phyloP scores from a whole-genome alignment of 495 filamentous ascomycete genomes.

The Xylaria intraflava region DNA sequence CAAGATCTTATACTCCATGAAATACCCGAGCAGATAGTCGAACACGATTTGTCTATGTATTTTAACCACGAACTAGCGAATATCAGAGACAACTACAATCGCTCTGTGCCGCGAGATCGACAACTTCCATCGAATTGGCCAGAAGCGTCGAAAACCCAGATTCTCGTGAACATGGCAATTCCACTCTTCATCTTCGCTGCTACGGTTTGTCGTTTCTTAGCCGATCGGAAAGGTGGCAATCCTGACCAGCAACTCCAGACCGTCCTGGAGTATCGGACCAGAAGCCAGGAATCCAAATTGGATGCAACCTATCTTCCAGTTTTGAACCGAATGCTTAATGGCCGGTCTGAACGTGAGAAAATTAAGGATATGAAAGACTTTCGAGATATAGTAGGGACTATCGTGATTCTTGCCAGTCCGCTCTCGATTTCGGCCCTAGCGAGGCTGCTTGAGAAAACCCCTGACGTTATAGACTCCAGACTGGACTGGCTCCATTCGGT shows the following conservation, averaged over 20 bases:
- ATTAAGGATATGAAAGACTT: not conserved
- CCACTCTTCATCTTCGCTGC: slow-evolving; percentile 41
- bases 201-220: slow-evolving; percentile 34
- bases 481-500: slow-evolving; percentile 26
- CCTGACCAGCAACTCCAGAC: slow-evolving; percentile 10
- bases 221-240: slow-evolving; percentile 7
- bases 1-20: not conserved
- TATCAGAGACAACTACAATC: slow-evolving; percentile 14
- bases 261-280: slow-evolving; percentile 9
- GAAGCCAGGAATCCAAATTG: slow-evolving; percentile 12
- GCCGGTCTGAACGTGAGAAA: not conserved
- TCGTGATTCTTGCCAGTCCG: slow-evolving; percentile 19
- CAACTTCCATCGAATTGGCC: slow-evolving; percentile 33
- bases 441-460: slow-evolving; percentile 12
- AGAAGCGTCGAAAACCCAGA: slow-evolving; percentile 7
- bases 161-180: slow-evolving; percentile 31
- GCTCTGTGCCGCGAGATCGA: not conserved
- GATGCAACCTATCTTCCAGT: not conserved
- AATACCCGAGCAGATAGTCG: not conserved
- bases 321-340: not conserved
- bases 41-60: not conserved
- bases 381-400: slow-evolving; percentile 25
- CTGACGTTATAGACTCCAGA: slow-evolving; percentile 4
- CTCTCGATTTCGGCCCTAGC: slow-evolving; percentile 13
- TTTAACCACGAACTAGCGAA: slow-evolving; percentile 12